Conservation (phyloP, 345 rosid species). For the Populus simonii region DNA sequence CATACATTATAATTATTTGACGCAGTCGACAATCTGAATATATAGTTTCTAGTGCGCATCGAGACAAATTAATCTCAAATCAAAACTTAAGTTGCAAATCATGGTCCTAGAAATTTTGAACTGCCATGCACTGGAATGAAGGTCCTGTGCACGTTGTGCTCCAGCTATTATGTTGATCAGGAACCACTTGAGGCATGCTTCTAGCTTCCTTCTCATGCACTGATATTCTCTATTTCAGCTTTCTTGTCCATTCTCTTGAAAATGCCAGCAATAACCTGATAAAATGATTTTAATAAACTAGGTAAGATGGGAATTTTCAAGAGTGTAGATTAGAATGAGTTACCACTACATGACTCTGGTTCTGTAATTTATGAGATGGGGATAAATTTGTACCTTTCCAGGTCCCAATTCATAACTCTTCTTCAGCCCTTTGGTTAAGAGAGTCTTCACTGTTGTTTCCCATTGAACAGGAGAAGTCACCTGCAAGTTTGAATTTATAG, state of each 20-base stretch:
- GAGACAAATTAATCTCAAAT: not conserved
- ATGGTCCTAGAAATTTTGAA: not conserved
- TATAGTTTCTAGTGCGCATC: not conserved
- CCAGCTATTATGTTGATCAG: not conserved
- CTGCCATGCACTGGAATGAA: not conserved
- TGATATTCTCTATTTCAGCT: conserved; percentile 66
- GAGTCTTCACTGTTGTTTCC: conserved; percentile 89
- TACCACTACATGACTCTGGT: not conserved
- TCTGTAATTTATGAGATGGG: not conserved
- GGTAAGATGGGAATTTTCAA: not conserved
- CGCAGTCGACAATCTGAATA: not conserved
- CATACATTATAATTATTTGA: not conserved
- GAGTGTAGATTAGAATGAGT: too few species aligned
- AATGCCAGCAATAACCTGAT: conserved; percentile 92
- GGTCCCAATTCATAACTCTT: conserved; percentile 92
- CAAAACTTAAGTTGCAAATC: not conserved
- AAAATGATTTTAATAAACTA: conserved; percentile 12
- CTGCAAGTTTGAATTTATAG: conserved; percentile 31
- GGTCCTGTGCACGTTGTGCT: not conserved
- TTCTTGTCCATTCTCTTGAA: conserved; percentile 84
- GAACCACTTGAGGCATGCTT: not conserved
- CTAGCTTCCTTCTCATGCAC: conserved; percentile 43
- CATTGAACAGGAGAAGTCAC: conserved; percentile 99
- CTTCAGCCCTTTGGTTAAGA: conserved; percentile 65
- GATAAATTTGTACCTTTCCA: conserved; percentile 64